Percentiles rank a stretch among this genome's conserved stretches.
Conservation (phyloP, 1,139 yeast species). For the Suhomyces bokatorum region DNA sequence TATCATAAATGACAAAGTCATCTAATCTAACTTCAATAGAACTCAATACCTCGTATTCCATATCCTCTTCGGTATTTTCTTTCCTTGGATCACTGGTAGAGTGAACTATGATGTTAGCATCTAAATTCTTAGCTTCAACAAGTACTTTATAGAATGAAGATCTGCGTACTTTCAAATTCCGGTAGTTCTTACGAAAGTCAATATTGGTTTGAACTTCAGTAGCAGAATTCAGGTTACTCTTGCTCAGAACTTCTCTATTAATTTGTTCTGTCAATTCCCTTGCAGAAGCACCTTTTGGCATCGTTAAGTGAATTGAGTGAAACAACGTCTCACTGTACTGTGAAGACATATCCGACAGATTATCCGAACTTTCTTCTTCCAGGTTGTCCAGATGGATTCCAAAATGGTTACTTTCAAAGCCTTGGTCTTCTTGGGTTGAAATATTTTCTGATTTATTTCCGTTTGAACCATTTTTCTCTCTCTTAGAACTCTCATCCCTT, state of each 20-base stretch:
- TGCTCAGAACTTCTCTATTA: constrained; percentile 44
- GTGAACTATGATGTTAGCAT: constrained; percentile 46
- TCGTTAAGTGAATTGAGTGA: constrained; percentile 69
- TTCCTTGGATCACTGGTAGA: constrained; percentile 50
- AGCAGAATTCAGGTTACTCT: constrained; percentile 7
- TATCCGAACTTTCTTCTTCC: constrained; percentile 4
- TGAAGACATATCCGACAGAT: constrained; percentile 6
- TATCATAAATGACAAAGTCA: constrained; percentile 69
- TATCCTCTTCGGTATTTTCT: constrained; percentile 23
- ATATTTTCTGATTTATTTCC: background rate
- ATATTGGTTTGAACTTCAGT: constrained; percentile 16
- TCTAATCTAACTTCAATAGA: constrained; percentile 45
- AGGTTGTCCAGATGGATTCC: background rate
- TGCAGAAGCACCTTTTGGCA: constrained; percentile 54
- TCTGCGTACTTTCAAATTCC: constrained; percentile 59
- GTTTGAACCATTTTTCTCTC: constrained; percentile 11
- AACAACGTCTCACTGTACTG: constrained; percentile 65
- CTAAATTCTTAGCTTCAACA: constrained; percentile 56
- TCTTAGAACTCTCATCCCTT: constrained; percentile 21
- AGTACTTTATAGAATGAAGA: constrained; percentile 64
- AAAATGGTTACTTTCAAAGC: background rate
- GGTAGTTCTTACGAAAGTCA: constrained; percentile 30
- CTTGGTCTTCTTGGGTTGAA: background rate
- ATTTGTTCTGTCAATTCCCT: constrained; percentile 51
- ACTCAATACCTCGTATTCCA: constrained; percentile 49